Evolutionary conservation across 2,329 filamentous ascomycete genomes (phyloP).

Genomic region (Paraphaeosphaeria minitans): DNA sequence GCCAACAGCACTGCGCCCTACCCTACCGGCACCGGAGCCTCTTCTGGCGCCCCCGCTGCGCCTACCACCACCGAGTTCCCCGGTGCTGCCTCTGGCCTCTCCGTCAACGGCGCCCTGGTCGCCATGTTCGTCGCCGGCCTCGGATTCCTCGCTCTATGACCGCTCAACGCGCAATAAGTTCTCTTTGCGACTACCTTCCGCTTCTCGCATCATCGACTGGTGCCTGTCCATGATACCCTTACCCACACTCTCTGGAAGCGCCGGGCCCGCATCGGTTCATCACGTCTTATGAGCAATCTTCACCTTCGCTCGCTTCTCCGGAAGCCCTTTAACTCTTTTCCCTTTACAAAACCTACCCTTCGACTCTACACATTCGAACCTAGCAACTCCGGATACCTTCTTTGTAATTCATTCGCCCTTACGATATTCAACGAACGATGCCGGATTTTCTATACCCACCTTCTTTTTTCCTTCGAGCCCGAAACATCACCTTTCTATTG

Average conservation of each 20-base stretch:
- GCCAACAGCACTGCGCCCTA: constrained; percentile 26
- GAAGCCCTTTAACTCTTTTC: constrained; percentile 19
- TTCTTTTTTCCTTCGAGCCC: constrained; percentile 21
- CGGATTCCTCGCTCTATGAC: constrained; percentile 44
- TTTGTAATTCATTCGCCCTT: constrained; percentile 34
- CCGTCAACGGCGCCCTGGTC: constrained; percentile 36
- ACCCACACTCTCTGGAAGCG: constrained; percentile 22
- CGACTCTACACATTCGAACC: constrained; percentile 20
- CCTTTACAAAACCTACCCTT: constrained; percentile 11
- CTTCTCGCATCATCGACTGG: constrained; percentile 39
- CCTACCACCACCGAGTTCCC: constrained; percentile 29
- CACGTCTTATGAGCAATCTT: constrained; percentile 29
- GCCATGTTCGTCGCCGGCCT: constrained; percentile 38
- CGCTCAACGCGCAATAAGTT: constrained; percentile 16
- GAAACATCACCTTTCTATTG: constrained; percentile 5
- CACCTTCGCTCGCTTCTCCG: constrained; percentile 12
- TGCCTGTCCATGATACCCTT: constrained; percentile 35
- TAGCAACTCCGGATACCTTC: constrained; percentile 24
- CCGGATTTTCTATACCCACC: constrained; percentile 23
- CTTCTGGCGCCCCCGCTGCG: constrained; percentile 7
- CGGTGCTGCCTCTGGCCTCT: constrained; percentile 41
- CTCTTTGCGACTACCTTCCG: constrained; percentile 13
- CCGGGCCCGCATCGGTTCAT: constrained; percentile 19
- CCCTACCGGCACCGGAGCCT: constrained; percentile 16
- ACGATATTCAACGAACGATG: constrained; percentile 29